phyloP scores from a whole-genome alignment of 768 basidiomycete species.

The Dentipellis fragilis region DNA sequence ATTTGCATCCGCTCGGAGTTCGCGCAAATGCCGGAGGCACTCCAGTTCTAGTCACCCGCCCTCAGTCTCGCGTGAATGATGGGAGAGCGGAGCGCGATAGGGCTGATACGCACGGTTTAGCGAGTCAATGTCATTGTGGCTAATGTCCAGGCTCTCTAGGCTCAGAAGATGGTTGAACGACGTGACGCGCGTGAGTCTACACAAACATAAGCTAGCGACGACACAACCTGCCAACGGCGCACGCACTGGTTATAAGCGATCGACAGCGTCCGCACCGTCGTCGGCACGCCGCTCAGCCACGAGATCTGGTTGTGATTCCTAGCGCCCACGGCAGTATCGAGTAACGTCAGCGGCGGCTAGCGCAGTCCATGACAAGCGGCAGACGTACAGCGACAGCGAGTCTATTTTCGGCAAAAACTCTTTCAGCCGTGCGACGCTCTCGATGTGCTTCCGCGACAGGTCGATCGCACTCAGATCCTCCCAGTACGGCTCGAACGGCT shows the following conservation, averaged over 20 bases:
- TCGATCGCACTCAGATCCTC: slow-evolving; percentile 70
- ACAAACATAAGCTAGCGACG: slow-evolving; percentile 7
- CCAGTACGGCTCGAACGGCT: slow-evolving; percentile 94
- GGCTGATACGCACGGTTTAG: slow-evolving; percentile 47
- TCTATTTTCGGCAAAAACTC: slow-evolving; percentile 86
- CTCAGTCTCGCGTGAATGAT: not conserved
- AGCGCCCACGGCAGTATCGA: slow-evolving; percentile 6
- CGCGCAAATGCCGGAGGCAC: slow-evolving; percentile 76
- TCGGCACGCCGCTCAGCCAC: slow-evolving; percentile 75
- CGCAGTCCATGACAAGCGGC: not conserved
- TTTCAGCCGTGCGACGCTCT: slow-evolving; percentile 76
- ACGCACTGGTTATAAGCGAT: slow-evolving; percentile 66
- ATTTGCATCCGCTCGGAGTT: slow-evolving; percentile 87
- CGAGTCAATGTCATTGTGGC: slow-evolving; percentile 81
- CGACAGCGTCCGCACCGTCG: slow-evolving; percentile 64
- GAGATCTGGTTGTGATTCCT: slow-evolving; percentile 68
- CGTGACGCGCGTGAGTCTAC: slow-evolving; percentile 73
- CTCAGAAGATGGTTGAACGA: slow-evolving; percentile 82
- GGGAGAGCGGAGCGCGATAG: slow-evolving; percentile 7
- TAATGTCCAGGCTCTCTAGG: slow-evolving; percentile 85
- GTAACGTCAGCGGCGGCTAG: not conserved
- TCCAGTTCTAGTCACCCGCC: slow-evolving; percentile 52
- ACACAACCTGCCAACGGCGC: not conserved
- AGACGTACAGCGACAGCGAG: slow-evolving; percentile 61
- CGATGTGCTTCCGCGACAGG: slow-evolving; percentile 59